Evolutionary conservation across 441 rosid species (phyloP), one percentile per base, ranked within the genome.

Genomic region (Erysimum cheiri): DNA sequence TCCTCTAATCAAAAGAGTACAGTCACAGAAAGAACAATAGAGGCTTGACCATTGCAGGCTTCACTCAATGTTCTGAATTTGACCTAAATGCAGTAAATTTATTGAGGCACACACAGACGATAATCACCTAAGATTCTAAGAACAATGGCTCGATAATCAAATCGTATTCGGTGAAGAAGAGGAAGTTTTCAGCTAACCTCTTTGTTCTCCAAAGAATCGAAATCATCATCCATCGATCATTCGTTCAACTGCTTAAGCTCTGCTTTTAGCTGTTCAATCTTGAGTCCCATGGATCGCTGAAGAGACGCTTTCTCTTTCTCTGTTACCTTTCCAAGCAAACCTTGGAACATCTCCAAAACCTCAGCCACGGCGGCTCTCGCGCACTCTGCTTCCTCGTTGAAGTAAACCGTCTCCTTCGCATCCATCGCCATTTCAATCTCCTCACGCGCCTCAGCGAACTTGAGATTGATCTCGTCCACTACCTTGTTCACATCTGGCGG

Each of bases 351-450:
- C 67, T 83, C 88, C 74, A 87, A 26, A 37, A 84, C 93, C 49
- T 95, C 90, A 22, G 86, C 82, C 58, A 85, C 98, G 0, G 92
- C 93, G 57, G 67, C 85, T 58, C 97, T 84, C 2, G 99, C 98
- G 78, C 92, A 88, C 65, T 86, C 97, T 10, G 96, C 97, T 71
- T 95, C 98, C 60, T 95, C 99, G 56, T 95, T 60, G 82, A 95
- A 95, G 75, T 90, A 95, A 60, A 92, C 89, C 3, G 98, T 92
- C 81, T 95, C 99, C 39, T 92, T 95, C 9, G 99, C 85, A 12
- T 92, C 99, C 95, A 88, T 82, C 10, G 98, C 97, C 93, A 84
- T 81, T 62, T 92, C 96, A 61, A 92, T 89, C 90, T 95, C 99
- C 77, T 95, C 97, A 55, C 99, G 90, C 14, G 99, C 99, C 81